Evolutionary conservation across 352 stramenopile genomes (phyloP), one percentile per base, ranked within the genome.

Genomic region (Globisporangium camurandrum): DNA sequence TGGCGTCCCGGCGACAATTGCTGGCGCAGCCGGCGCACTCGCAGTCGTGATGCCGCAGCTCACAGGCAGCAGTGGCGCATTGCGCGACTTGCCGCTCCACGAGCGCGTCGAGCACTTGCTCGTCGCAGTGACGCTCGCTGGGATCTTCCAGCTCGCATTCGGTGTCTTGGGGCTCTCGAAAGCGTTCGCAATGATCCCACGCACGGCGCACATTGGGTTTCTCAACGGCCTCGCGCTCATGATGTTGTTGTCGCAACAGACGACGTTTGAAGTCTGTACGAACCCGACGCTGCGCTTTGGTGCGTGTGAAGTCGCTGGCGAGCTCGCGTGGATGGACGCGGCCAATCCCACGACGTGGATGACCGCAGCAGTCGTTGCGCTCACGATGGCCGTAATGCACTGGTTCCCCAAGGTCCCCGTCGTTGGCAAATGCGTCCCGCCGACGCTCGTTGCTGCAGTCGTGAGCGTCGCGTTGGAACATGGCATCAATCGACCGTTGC

Each of bases 121-220:
- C 49, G 83, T 90, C 16, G 88, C 86, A 28, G 73, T 96, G 33
- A 77, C 95, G 12, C 48, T 97, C 31, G 86, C 84, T 0, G 89
- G 88, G 12, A 12, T 93, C 0, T 54, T 97, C 6, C 85, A 97
- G 70, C 71, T 97, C 19, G 26, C 84, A 0, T 88, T 91, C 39
- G 88, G 89, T 0, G 28, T 90, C 3, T 51, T 96, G 4, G 75
- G 75, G 2, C 62, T 97, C 16, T 95, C 86, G 12, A 90, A 87
- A 50, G 77, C 97, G 22, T 95, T 98, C 43, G 72, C 86, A 8
- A 82, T 98, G 56, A 88, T 98, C 40, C 90, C 93, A 0, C 81
- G 93, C 57, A 95, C 90, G 7, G 93, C 97, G 10, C 97, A 98
- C 75, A 83, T 98, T 31, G 93, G 93, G 4, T 98, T 98, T 69